Evolutionary conservation across 805 yeast genomes (phyloP).

Genomic region (Vanderwaltozyma polyspora): DNA sequence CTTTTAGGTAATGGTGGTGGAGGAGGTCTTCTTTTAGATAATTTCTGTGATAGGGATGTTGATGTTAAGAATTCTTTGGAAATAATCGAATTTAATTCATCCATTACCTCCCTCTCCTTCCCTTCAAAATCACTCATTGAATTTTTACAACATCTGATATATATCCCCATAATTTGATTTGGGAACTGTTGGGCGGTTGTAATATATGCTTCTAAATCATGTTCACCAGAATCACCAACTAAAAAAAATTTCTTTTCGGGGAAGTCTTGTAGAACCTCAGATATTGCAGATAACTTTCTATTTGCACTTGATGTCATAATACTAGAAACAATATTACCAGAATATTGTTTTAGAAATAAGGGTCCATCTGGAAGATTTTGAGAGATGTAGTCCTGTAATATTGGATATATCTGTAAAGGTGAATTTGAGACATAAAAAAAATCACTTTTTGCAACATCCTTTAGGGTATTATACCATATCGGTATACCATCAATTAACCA

Average conservation of each 20-base stretch:
- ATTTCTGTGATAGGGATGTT: not conserved
- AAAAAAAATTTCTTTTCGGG: conserved; percentile 68
- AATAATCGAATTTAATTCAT: conserved; percentile 22
- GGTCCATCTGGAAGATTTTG: conserved; percentile 65
- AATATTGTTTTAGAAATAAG: conserved; percentile 75
- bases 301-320: conserved; percentile 81
- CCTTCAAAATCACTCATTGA: conserved; percentile 51
- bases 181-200: conserved; percentile 57
- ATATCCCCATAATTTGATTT: conserved; percentile 56
- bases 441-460: conserved; percentile 33
- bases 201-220: conserved; percentile 83
- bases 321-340: conserved; percentile 69
- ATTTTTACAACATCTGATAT: conserved; percentile 62
- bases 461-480: conserved; percentile 54
- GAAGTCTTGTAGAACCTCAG: conserved; percentile 57
- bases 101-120: conserved; percentile 17
- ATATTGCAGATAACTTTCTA: conserved; percentile 58
- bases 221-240: conserved; percentile 93
- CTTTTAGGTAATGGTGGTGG: conserved; percentile 22
- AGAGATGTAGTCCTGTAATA: conserved; percentile 24
- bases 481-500: conserved; percentile 69
- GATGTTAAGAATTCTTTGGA: conserved; percentile 5
- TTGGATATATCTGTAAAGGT: conserved; percentile 78
- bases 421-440: conserved; percentile 93
- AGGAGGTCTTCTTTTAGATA: conserved; percentile 14